Evolutionary conservation across 352 stramenopile species (phyloP).

Genomic region (Globisporangium emineosum): DNA sequence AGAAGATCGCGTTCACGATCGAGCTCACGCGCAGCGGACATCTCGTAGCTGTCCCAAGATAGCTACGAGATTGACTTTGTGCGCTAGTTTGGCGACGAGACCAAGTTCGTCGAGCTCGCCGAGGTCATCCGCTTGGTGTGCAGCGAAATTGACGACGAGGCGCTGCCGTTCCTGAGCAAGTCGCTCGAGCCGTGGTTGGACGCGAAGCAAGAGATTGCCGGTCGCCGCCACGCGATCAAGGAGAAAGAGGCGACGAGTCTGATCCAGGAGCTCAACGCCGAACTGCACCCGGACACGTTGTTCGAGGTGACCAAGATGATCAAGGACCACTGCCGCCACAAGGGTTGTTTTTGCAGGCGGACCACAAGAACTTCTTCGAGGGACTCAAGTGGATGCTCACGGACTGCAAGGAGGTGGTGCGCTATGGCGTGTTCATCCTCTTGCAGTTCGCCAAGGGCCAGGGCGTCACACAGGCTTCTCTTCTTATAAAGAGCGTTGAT

Average conservation of each 20-base stretch:
- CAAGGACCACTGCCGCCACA: slow-evolving; percentile 72
- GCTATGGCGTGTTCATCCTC: slow-evolving; percentile 68
- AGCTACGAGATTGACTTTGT: slow-evolving; percentile 65
- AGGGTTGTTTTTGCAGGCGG: slow-evolving; percentile 47
- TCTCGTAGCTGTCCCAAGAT: neutral
- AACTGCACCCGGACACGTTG: slow-evolving; percentile 52
- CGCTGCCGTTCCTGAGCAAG: slow-evolving; percentile 46
- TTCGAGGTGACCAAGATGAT: slow-evolving; percentile 61
- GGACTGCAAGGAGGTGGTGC: slow-evolving; percentile 49
- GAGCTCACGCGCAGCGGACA: slow-evolving; percentile 39
- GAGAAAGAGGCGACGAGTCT: slow-evolving; percentile 41
- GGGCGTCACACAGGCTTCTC: too few species aligned
- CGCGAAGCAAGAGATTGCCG: slow-evolving; percentile 41
- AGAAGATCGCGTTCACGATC: slow-evolving; percentile 62
- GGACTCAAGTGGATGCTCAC: slow-evolving; percentile 65
- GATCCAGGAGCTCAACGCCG: slow-evolving; percentile 58
- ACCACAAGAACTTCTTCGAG: slow-evolving; percentile 41
- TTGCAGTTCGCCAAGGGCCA: slow-evolving; percentile 54
- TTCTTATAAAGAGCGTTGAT: too few species aligned
- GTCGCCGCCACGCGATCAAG: slow-evolving; percentile 53
- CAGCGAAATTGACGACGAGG: slow-evolving; percentile 55
- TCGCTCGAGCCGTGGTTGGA: slow-evolving; percentile 58
- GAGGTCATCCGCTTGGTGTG: slow-evolving; percentile 55
- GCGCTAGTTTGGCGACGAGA: slow-evolving; percentile 45
- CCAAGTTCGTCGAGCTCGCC: slow-evolving; percentile 48